Percentiles rank a stretch among this genome's conserved stretches.
phyloP scores from a whole-genome alignment of 2,329 filamentous ascomycete species.

The Pseudogymnoascus sp. region DNA sequence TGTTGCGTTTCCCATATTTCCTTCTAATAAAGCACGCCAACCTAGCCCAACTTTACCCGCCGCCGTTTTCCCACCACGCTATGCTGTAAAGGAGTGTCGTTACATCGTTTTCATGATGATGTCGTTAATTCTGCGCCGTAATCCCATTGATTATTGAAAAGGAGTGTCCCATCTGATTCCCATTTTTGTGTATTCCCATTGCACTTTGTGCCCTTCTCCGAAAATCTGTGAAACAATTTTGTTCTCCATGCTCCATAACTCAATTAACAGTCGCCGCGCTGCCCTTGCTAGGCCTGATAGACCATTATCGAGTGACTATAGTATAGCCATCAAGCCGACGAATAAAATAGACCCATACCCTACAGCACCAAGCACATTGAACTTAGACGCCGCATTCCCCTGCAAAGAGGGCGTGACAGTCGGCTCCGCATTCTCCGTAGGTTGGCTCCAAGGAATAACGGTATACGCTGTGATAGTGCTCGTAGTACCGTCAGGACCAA shows the following conservation, averaged over 20 bases:
- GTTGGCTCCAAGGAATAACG: background rate
- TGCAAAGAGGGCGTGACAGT: background rate
- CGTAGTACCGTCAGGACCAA: background rate
- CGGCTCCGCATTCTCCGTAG: background rate
- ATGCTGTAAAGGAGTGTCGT: conserved; percentile 4
- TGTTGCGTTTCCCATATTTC: background rate
- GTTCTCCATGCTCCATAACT: background rate
- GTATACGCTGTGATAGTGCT: background rate
- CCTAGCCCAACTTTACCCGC: background rate
- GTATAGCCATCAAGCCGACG: background rate
- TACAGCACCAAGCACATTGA: background rate
- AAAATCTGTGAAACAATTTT: background rate
- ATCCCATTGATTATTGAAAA: background rate
- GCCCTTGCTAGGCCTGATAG: background rate
- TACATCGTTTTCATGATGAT: conserved; percentile 1
- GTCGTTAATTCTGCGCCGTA: background rate
- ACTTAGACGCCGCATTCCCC: background rate
- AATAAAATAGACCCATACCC: background rate
- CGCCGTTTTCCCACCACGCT: background rate
- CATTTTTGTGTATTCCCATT: background rate
- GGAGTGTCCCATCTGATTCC: background rate
- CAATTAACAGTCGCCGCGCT: background rate
- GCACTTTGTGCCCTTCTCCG: background rate
- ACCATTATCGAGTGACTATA: background rate
- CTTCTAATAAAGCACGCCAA: background rate